Percentiles rank a stretch among this genome's conserved stretches.
Evolutionary conservation across 1,139 yeast species (phyloP).

Genomic region (Geotrichum europaeum): DNA sequence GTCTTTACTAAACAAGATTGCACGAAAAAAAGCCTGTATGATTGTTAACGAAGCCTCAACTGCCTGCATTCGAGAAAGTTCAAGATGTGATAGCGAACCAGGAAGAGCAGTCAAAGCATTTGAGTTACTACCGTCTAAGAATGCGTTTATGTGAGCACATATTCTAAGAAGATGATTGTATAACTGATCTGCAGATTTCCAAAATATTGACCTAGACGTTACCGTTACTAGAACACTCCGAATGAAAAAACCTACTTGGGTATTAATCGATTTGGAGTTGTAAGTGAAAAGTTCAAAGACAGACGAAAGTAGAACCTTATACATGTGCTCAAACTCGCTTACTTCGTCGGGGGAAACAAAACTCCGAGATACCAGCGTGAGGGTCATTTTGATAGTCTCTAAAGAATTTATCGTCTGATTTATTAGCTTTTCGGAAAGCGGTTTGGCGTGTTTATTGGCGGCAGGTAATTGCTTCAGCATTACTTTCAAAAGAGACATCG

Average conservation of each 20-base stretch:
- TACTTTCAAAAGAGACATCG: conserved; percentile 7
- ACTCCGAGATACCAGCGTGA: conserved; percentile 1
- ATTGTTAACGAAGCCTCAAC: conserved; percentile 9
- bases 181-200: conserved; percentile 2
- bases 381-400: conserved; percentile 5
- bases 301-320: conserved; percentile 1
- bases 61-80: not conserved
- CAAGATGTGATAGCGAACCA: not conserved
- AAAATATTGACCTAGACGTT: conserved; percentile 3
- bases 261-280: conserved; percentile 8
- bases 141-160: not conserved
- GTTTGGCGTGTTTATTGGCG: not conserved
- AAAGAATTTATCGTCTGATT: conserved; percentile 7
- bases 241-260: conserved; percentile 12
- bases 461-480: conserved; percentile 5
- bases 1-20: not conserved
- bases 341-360: not conserved
- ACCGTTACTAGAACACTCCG: conserved; percentile 7
- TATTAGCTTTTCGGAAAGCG: not conserved
- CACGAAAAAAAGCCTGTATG: conserved; percentile 10
- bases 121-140: not conserved
- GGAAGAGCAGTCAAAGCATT: not conserved
- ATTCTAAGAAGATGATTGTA: not conserved
- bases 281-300: conserved; percentile 2
- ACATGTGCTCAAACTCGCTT: not conserved